A percentile compares a stretch with the other conserved stretches of the same genome.
phyloP scores from a whole-genome alignment of 106 monocot genomes.

The Posidonia australis region DNA sequence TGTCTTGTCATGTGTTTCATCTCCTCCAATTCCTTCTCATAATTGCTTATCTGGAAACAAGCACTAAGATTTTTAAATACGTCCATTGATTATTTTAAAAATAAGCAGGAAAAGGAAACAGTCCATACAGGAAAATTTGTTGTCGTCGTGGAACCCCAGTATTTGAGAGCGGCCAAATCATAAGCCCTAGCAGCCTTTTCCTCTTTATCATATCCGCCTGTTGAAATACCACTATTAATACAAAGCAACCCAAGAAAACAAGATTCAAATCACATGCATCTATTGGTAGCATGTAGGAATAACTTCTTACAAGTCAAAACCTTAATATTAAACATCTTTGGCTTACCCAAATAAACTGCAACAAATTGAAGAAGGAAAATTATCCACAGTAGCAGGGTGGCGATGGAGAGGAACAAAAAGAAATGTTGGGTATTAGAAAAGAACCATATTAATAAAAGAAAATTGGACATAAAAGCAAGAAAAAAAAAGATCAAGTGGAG shows the following conservation, averaged over 20 bases:
- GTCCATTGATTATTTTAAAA: neutral
- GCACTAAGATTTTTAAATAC: neutral
- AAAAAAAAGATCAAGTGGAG: neutral
- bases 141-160: constrained; percentile 94
- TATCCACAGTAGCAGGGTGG: neutral
- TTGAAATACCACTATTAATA: neutral
- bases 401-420: neutral
- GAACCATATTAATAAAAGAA: neutral
- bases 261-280: neutral
- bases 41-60: constrained; percentile 55
- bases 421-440: neutral
- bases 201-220: constrained; percentile 98
- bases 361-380: neutral
- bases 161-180: constrained; percentile 97
- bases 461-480: neutral
- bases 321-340: neutral
- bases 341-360: constrained; percentile 89
- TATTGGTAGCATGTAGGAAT: neutral
- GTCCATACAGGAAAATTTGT: constrained; percentile 81
- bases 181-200: constrained; percentile 97
- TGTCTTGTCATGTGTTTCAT: constrained; percentile 99
- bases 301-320: neutral
- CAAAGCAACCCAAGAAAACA: neutral
- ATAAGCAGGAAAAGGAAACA: neutral
- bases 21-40: constrained; percentile 92